Base-by-base conservation (phyloP, 1,284 basidiomycete species). In the Fomes fomentarius region DNA sequence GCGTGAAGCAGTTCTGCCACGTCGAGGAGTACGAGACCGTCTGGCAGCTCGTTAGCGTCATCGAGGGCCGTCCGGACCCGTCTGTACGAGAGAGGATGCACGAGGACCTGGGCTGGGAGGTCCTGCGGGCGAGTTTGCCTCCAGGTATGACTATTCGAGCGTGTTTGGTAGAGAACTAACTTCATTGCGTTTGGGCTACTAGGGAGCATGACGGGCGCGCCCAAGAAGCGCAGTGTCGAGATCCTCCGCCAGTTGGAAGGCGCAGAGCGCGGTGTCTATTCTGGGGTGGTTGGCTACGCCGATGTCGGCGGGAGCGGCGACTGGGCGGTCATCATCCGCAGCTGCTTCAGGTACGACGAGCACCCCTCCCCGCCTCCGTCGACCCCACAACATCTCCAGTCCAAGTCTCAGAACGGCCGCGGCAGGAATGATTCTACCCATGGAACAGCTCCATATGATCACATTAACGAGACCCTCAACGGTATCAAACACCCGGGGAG, bases 161-260 rank as follows among this genome's bases (percentile, higher is more conserved):
- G n/a, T n/a, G n/a, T n/a, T n/a, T n/a, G n/a, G n/a, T n/a, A n/a
- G n/a, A n/a, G n/a, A n/a, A n/a, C n/a, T n/a, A n/a, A n/a, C n/a
- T n/a, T n/a, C n/a, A n/a, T n/a, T n/a, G n/a, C n/a, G n/a, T n/a
- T n/a, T n/a, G 44, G 48, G 52, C 8, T 1, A 46, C 54, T 66
- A 89, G 94, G 94, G 1, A 96, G 93, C 61, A 99, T 99, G 96
- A 98, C 96, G 0, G 96, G 96, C 17, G 96, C 96, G 0, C 96
- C 96, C 0, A 98, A 98, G 74, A 88, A 96, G 60, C 87, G 96
- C 17, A 94, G 91, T 47, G 90, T 98, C 1, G 91, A 96, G 71
- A 88, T 98, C 28, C 79, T 99, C 1, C 91, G 94, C 63, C 78
- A 77, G 1, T 80, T 98, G 5, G 96, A 98, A 70, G 79, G 79